Conservation (phyloP, 1,284 basidiomycete genomes). For the Ustilago loliicola region DNA sequence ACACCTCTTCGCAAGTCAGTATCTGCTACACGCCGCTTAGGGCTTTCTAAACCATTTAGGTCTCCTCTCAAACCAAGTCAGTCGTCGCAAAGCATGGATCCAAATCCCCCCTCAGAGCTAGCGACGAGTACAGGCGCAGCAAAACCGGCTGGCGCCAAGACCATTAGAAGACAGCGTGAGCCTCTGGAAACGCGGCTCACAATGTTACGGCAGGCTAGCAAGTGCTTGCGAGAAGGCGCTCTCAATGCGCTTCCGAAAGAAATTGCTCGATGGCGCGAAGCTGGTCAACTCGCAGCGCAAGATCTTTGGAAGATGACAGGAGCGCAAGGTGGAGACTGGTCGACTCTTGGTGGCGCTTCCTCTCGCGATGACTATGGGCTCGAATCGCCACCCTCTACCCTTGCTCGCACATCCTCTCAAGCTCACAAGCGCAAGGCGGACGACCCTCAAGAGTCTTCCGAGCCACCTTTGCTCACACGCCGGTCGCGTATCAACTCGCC, state of each 20-base stretch:
- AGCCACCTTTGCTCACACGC: slow-evolving; percentile 18
- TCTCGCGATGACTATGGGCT: slow-evolving; percentile 41
- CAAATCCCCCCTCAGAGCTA: not conserved
- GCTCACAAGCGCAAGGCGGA: slow-evolving; percentile 17
- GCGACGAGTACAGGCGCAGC: not conserved
- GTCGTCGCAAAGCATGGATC: slow-evolving; percentile 11
- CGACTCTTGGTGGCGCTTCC: slow-evolving; percentile 10
- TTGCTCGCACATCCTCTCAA: not conserved
- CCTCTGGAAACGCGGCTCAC: slow-evolving; percentile 36
- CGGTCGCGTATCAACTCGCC: slow-evolving; percentile 19
- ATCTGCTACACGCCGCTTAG: not conserved
- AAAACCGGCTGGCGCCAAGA: not conserved
- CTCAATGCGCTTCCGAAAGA: slow-evolving; percentile 31
- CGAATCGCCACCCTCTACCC: slow-evolving; percentile 27
- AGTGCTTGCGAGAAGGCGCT: slow-evolving; percentile 31
- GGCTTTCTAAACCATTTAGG: slow-evolving; percentile 22
- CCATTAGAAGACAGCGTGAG: slow-evolving; percentile 33
- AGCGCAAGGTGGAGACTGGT: slow-evolving; percentile 41
- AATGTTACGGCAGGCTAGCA: slow-evolving; percentile 41
- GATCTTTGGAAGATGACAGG: slow-evolving; percentile 50
- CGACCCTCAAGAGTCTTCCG: slow-evolving; percentile 14
- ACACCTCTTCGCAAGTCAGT: slow-evolving; percentile 1
- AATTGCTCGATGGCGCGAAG: slow-evolving; percentile 44
- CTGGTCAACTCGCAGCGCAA: slow-evolving; percentile 40
- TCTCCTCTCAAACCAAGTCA: slow-evolving; percentile 31